Conservation (phyloP, 2,329 filamentous ascomycete genomes). For the Phyllosticta paracitricarpa region DNA sequence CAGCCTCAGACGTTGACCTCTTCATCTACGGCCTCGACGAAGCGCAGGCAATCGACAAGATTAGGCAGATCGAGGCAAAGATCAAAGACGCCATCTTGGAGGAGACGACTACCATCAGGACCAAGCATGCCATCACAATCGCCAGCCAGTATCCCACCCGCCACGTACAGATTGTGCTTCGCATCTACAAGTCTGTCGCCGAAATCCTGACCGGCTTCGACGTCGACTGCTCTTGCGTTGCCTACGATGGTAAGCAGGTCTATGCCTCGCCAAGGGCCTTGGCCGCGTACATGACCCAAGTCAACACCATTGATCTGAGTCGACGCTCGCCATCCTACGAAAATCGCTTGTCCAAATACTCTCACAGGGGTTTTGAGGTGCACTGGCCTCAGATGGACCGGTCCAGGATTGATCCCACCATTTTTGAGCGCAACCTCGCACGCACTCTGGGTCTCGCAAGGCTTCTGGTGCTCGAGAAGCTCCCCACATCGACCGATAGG, state of each 20-base stretch:
- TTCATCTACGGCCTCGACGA: constrained; percentile 75
- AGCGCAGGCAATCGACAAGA: constrained; percentile 70
- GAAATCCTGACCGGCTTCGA: constrained; percentile 85
- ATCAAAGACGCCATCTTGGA: constrained; percentile 67
- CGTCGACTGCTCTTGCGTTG: constrained; percentile 73
- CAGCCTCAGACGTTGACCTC: constrained; percentile 77
- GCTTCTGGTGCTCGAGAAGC: constrained; percentile 66
- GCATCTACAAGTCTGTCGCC: constrained; percentile 72
- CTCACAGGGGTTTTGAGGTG: constrained; percentile 73
- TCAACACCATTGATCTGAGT: constrained; percentile 69
- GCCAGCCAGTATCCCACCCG: constrained; percentile 73
- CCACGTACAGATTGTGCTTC: constrained; percentile 77
- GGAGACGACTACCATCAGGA: constrained; percentile 76
- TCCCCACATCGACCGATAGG: constrained; percentile 59
- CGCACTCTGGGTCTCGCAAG: constrained; percentile 68
- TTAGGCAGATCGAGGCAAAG: constrained; percentile 67
- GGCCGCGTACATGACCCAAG: constrained; percentile 69
- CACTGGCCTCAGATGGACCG: constrained; percentile 69
- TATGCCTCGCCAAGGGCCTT: constrained; percentile 69
- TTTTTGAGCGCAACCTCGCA: constrained; percentile 72
- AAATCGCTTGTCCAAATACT: constrained; percentile 77
- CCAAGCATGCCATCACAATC: constrained; percentile 81
- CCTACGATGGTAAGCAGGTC: constrained; percentile 72
- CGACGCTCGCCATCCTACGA: constrained; percentile 80
- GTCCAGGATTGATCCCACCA: constrained; percentile 70